These are phyloP conservation scores for Naganishia liquefaciens DNA, from an alignment of 1,284 basidiomycete genomes.

Conservation along the genomic window DNA sequence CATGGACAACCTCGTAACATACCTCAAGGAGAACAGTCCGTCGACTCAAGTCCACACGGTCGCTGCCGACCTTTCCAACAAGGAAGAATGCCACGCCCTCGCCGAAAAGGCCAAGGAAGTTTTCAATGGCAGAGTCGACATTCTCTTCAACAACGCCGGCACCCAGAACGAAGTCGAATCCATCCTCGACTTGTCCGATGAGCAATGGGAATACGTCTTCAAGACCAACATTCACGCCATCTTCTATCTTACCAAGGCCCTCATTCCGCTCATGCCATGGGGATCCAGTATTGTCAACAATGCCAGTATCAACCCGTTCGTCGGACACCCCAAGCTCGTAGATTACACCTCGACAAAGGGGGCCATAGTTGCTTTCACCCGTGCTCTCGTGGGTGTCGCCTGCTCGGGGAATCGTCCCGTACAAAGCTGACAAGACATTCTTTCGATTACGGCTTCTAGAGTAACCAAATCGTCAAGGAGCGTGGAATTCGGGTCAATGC, in stretches of 20 bases:
- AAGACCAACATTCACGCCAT: slow-evolving; percentile 58
- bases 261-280: slow-evolving; percentile 52
- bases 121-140: slow-evolving; percentile 55
- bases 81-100: slow-evolving; percentile 56
- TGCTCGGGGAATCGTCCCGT: neutral
- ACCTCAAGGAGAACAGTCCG: slow-evolving; percentile 55
- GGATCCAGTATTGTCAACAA: slow-evolving; percentile 60
- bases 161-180: slow-evolving; percentile 59
- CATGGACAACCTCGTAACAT: slow-evolving; percentile 52
- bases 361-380: slow-evolving; percentile 55
- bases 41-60: slow-evolving; percentile 56
- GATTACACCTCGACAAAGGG: slow-evolving; percentile 64
- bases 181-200: slow-evolving; percentile 55
- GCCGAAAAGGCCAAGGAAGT: slow-evolving; percentile 57
- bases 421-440: slow-evolving; percentile 57
- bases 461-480: slow-evolving; percentile 60
- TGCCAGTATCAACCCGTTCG: slow-evolving; percentile 58
- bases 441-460: neutral
- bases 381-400: neutral
- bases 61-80: slow-evolving; percentile 56
- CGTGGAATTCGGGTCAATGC: slow-evolving; percentile 60
- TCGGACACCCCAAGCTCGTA: slow-evolving; percentile 60
- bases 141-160: slow-evolving; percentile 62
- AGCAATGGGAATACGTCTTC: slow-evolving; percentile 62
- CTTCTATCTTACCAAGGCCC: slow-evolving; percentile 61